phyloP scores from a whole-genome alignment of 257 asterid species.

The Lycium ferocissimum region DNA sequence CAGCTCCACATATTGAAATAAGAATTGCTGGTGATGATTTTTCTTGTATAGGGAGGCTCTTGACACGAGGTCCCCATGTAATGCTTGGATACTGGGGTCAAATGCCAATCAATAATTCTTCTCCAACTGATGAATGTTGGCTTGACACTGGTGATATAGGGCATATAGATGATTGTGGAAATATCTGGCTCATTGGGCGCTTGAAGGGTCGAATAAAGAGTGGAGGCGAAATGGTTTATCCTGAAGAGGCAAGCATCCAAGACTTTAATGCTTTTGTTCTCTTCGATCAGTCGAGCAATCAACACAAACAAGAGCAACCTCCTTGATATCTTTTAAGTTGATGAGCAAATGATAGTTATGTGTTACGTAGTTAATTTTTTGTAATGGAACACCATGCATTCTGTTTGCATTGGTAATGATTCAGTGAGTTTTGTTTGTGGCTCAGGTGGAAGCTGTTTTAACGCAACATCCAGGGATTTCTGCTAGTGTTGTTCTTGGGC shows the following conservation, averaged over 20 bases:
- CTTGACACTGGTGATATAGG: slow-evolving; percentile 93
- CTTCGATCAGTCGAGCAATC: background rate
- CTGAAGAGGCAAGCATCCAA: slow-evolving; percentile 70
- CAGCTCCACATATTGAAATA: slow-evolving; percentile 82
- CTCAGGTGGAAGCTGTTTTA: slow-evolving; percentile 76
- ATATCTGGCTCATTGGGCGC: slow-evolving; percentile 91
- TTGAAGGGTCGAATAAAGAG: slow-evolving; percentile 81
- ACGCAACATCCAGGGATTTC: slow-evolving; percentile 78
- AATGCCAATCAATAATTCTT: slow-evolving; percentile 38
- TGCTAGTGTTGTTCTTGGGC: slow-evolving; percentile 60
- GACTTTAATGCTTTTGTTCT: background rate
- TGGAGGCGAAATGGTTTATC: slow-evolving; percentile 91
- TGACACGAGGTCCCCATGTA: slow-evolving; percentile 85
- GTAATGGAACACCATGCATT: background rate
- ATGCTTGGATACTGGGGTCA: slow-evolving; percentile 92
- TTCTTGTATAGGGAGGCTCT: slow-evolving; percentile 57
- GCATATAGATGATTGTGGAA: slow-evolving; percentile 66
- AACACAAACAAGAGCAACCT: background rate
- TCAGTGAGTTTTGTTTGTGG: slow-evolving; percentile 27
- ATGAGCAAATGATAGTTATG: background rate
- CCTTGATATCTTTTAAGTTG: background rate
- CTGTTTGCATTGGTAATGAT: slow-evolving; percentile 10
- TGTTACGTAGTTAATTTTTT: background rate
- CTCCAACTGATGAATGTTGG: slow-evolving; percentile 57
- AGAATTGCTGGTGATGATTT: slow-evolving; percentile 50